Base-by-base conservation (phyloP, 805 yeast genomes). In the Wickerhamiella azyma region DNA sequence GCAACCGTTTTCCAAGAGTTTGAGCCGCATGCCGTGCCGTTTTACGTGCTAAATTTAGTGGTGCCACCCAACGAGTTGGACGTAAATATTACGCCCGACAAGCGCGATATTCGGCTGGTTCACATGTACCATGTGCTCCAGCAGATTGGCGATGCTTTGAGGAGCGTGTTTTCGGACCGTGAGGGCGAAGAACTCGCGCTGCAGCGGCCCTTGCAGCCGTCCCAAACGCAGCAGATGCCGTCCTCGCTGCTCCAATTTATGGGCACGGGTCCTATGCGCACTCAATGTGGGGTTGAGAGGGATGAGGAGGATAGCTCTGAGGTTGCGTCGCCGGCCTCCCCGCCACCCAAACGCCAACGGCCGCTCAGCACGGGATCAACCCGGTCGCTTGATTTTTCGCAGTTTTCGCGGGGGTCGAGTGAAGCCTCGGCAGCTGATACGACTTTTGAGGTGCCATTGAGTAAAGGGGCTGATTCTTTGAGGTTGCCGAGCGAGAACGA, bases 71-170 rank as follows among this genome's bases (percentile, higher is more conserved):
- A 41, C 9, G 41, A 43, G 16, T 60, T 60, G n/a, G 98, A 92
- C 62, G 70, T 92, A 16, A 92, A 92, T 61, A 82, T 92, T 1
- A 79, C 95, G 0, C 97, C 98, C 0, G 96, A 92, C 59, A 92
- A 92, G 59, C 68, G 89, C 44, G 74, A 77, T 2, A 69, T 88
- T 1, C 58, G 83, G 55, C 58, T 86, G 1, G 85, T 79, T 48
- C 68, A 77, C 50, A 96, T 88, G 59, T 59, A 62, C 3, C 59
- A 64, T n/a, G 58, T 88, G 1, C 53, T 81, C 4, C 81, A 78
- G 29, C 62, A 64, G 1, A 51, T 89, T 5, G 16, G 16, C 16
- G 26, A 26, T 8, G 29, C 18, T 6, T 26, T n/a, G 28, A 3
- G 26, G 9, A 14, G 18, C 13, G 16, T 24, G 17, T 19, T 24